Conservation (phyloP, 768 basidiomycete genomes). For the Mycena sanguinolenta region DNA sequence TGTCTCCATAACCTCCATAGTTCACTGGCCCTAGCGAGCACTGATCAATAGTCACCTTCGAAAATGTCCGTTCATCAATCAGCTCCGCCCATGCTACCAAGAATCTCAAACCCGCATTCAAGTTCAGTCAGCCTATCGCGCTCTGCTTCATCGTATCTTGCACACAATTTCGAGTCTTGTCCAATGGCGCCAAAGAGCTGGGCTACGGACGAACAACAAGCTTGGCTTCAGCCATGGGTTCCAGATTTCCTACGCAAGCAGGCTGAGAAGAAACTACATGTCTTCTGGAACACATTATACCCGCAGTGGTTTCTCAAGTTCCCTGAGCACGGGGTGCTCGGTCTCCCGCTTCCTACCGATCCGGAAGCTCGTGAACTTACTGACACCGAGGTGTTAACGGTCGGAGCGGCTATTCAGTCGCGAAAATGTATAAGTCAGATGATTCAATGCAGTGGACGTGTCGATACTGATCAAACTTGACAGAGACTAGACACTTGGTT, state of each 20-base stretch:
- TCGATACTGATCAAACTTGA: background rate
- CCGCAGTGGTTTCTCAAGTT: no score
- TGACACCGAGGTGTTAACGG: background rate
- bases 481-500: slow-evolving; percentile 12
- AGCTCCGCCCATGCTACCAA: no score
- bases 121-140: no score
- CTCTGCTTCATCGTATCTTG: no score
- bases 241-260: slow-evolving; percentile 12
- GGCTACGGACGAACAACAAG: background rate
- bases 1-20: no score
- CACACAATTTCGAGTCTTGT: no score
- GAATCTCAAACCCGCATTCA: no score
- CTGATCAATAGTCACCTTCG: no score
- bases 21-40: no score
- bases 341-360: background rate
- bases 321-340: background rate
- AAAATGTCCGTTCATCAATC: no score
- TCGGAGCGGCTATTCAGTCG: background rate
- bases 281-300: slow-evolving; percentile 12
- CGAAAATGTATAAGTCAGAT: background rate
- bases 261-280: background rate
- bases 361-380: background rate
- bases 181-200: slow-evolving; percentile 7
- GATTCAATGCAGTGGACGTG: no score
- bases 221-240: background rate